Percentiles rank a stretch among this genome's conserved stretches.
Evolutionary conservation across 148 eudicot genomes (phyloP).

Genomic region (Fallopia convolvulus): DNA sequence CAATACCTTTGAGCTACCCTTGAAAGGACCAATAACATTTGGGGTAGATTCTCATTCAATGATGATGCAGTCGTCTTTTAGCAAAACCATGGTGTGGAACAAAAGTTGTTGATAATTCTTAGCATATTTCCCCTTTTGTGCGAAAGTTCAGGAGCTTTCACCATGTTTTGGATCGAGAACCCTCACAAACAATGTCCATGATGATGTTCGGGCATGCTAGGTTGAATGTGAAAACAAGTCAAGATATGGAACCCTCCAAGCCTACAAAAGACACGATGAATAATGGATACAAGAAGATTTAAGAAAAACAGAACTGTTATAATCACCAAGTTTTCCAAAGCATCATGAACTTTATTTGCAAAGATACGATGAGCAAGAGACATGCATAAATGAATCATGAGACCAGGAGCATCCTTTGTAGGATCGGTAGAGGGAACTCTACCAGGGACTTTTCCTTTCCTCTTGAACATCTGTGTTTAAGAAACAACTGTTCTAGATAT

Average conservation of each 20-base stretch:
- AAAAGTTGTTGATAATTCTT: slow-evolving; percentile 33
- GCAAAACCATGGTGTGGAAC: slow-evolving; percentile 73
- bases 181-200: slow-evolving; percentile 73
- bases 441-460: slow-evolving; percentile 40
- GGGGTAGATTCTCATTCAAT: slow-evolving; percentile 89
- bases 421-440: slow-evolving; percentile 38
- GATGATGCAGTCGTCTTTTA: slow-evolving; percentile 73
- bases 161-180: slow-evolving; percentile 56
- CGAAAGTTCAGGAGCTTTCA: slow-evolving; percentile 31
- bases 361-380: slow-evolving; percentile 89
- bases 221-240: slow-evolving; percentile 79
- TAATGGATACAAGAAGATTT: background rate
- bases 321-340: slow-evolving; percentile 75
- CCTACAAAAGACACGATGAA: slow-evolving; percentile 29
- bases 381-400: slow-evolving; percentile 85
- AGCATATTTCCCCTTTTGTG: slow-evolving; percentile 26
- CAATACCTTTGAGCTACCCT: slow-evolving; percentile 38
- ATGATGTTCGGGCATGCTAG: slow-evolving; percentile 86
- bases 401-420: slow-evolving; percentile 48
- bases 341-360: slow-evolving; percentile 59
- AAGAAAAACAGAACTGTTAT: background rate
- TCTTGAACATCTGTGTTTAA: slow-evolving; percentile 50
- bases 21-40: slow-evolving; percentile 65
- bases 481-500: slow-evolving; percentile 73
- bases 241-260: slow-evolving; percentile 59